Base-by-base conservation (phyloP, 2,329 filamentous ascomycete genomes). In the Aspergillus viridinutans region DNA sequence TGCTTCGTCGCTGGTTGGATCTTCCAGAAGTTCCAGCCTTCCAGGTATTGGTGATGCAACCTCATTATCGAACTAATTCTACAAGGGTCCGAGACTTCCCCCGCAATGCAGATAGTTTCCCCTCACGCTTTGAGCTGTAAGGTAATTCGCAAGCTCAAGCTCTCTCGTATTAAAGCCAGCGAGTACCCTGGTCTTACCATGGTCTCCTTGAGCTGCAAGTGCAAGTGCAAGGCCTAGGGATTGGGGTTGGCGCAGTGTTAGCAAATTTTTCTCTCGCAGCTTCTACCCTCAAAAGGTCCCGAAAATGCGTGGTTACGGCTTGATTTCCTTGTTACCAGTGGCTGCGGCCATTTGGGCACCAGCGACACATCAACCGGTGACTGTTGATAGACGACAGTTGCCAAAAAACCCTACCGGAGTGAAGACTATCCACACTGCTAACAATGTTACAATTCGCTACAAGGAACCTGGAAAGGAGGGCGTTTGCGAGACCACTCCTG, bases 401-500 rank as follows among this genome's bases (percentile, higher is more conserved):
- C 75, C 74, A 17, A 61, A 71, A 2, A 65, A 72, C 49, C 69
- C 74, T 20, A 71, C 70, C 2, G 71, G 69, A 9, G 69, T 77
- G n/a, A 71, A 73, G 56, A 68, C 68, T 2, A 70, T 76, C 49
- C 69, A 64, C 49, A 74, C 72, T 17, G 70, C 74, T 3, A 75
- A 72, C 55, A 78, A 78, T 55, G 72, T 82, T 59, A 78, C 78
- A 25, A 82, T 85, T 55, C 80, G 82, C 20, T 85, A 84, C 69
- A 85, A 85, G 67, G 74, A 84, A 66, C 81, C 78, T 3, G 82
- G 82, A 3, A 83, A 71, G 52, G 69, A 72, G 43, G 72, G 69
- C 4, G 64, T 83, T 55, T 84, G 82, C 61, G 82, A 85, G 70
- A 76, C 81, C 3, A 80, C 82, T 20, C 80, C 80, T 1, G 76